A percentile compares a stretch with the other conserved stretches of the same genome.
Conservation (phyloP, 768 basidiomycete species). For the Russula sp. region DNA sequence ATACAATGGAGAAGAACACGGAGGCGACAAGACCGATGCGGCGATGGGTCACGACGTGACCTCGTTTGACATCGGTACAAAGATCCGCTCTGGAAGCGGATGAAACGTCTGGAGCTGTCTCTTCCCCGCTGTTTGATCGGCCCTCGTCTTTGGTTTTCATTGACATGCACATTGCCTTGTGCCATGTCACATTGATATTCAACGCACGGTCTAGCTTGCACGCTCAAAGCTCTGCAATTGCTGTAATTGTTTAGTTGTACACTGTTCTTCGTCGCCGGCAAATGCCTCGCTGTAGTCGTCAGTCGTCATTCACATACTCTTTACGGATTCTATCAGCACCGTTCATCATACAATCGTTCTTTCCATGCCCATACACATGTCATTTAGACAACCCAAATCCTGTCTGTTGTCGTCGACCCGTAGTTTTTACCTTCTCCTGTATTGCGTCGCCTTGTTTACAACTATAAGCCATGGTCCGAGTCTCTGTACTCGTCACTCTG, state of each 20-base stretch:
- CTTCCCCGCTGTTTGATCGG: background rate
- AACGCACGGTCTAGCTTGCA: constrained; percentile 5
- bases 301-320: constrained; percentile 11
- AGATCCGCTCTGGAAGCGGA: constrained; percentile 22
- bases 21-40: constrained; percentile 15
- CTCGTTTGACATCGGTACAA: constrained; percentile 15
- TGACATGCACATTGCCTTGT: background rate
- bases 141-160: constrained; percentile 1
- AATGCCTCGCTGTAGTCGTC: background rate
- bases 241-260: constrained; percentile 17
- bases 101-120: constrained; percentile 2
- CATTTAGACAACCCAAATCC: background rate
- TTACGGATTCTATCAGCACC: constrained; percentile 17
- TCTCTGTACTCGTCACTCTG: background rate
- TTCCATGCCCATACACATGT: constrained; percentile 1
- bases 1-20: constrained; percentile 19
- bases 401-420: background rate
- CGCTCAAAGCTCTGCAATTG: constrained; percentile 5
- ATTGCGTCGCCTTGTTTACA: constrained; percentile 7
- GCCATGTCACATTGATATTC: background rate
- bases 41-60: constrained; percentile 15
- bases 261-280: constrained; percentile 6
- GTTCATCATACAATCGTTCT: background rate
- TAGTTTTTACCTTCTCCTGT: background rate
- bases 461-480: background rate